Evolutionary conservation across 805 yeast genomes (phyloP).

Genomic region (Sugiyamaella floridensis): DNA sequence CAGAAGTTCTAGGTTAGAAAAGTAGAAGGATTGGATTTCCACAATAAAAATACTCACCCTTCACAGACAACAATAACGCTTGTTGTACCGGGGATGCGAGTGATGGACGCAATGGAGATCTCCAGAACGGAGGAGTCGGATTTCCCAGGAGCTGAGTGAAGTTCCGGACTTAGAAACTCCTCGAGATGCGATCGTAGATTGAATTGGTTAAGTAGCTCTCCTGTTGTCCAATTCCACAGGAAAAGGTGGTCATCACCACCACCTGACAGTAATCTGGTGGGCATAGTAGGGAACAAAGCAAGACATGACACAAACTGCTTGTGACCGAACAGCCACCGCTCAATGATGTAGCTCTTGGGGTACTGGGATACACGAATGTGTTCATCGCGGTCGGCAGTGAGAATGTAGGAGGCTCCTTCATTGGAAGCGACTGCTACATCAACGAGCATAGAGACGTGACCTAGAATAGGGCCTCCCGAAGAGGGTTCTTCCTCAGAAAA

Average conservation of each 20-base stretch:
- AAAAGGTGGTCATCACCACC: conserved; percentile 82
- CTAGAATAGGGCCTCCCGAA: conserved; percentile 55
- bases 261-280: conserved; percentile 58
- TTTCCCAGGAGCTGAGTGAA: conserved; percentile 3
- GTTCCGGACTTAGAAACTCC: conserved; percentile 41
- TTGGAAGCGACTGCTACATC: conserved; percentile 46
- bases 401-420: conserved; percentile 45
- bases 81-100: not conserved
- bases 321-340: conserved; percentile 83
- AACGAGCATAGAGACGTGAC: conserved; percentile 97
- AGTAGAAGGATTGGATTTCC: not conserved
- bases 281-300: conserved; percentile 46
- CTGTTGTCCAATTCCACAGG: conserved; percentile 73
- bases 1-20: conserved; percentile 23
- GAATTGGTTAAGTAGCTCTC: conserved; percentile 42
- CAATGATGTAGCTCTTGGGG: conserved; percentile 72
- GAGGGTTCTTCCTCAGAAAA: conserved; percentile 13
- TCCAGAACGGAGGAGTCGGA: conserved; percentile 1
- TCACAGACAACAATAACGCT: conserved; percentile 24
- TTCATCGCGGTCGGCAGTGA: conserved; percentile 92
- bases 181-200: conserved; percentile 39
- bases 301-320: conserved; percentile 70
- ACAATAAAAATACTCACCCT: conserved; percentile 5
- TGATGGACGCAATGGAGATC: not conserved
- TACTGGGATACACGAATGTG: conserved; percentile 79